Evolutionary conservation across 2,329 filamentous ascomycete genomes (phyloP), one percentile per base, ranked within the genome.

Genomic region (Didymella glomerata): DNA sequence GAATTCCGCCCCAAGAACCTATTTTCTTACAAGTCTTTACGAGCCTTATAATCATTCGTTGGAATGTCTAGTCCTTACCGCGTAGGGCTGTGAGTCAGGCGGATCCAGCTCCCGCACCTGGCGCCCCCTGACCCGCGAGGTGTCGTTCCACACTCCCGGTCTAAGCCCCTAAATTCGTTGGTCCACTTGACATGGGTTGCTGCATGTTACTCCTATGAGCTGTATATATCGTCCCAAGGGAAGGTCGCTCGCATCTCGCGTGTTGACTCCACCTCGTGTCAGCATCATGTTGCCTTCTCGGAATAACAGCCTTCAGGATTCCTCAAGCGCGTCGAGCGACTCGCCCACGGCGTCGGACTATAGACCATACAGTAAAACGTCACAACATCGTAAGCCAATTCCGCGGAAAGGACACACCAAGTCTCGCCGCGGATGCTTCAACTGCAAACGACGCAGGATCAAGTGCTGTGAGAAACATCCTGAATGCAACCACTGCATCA

Each of bases 381-480:
- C 68, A 42, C 66, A 64, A 45, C 71, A 70, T 66, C 68, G 73
- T 46, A 77, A 73, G 54, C 75, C 75, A 1, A 75, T 76, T 28
- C 75, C 75, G 3, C 68, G 87, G 54, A 82, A 86, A 61, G 86
- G 87, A 0, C 88, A 90, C 63, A 89, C 85, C 11, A 90, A 90
- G 73, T 88, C 85, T 49, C 82, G 88, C 24, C 80, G 84, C 16
- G 88, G 87, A 9, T 90, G 88, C 74, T 89, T 84, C 73, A 88
- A 88, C 71, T 90, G 88, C 78, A 90, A 90, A 75, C 80, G 84
- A 55, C 79, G 87, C 40, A 83, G 87, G 58, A 89, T 90, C 72
- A 90, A 89, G 83, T 90, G 88, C 71, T 87, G 88, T 76, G 88
- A 90, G 73, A 86, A 80, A n/a, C 83, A 79, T 28, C 88, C 88